A percentile compares a stretch with the other conserved stretches of the same genome.
These are phyloP conservation scores for Cladosporium austrohemisphaericum DNA, from an alignment of 2,329 filamentous ascomycete species.

Conservation along the genomic window DNA sequence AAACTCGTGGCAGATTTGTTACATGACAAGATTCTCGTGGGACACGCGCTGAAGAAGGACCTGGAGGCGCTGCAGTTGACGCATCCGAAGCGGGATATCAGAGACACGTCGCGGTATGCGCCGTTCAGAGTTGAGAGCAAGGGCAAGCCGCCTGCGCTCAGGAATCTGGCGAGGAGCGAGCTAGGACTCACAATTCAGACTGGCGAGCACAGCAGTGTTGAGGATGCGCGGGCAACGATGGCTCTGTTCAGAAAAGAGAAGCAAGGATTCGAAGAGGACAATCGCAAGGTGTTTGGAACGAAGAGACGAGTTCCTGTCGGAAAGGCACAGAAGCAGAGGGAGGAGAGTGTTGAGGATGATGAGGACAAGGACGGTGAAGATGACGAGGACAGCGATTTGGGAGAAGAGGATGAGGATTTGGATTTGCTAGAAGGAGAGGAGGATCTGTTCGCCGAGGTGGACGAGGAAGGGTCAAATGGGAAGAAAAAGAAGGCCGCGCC, in stretches of 20 bases:
- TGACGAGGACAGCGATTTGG: constrained; percentile 21
- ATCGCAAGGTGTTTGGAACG: constrained; percentile 60
- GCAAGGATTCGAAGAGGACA: constrained; percentile 77
- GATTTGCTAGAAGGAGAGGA: constrained; percentile 29
- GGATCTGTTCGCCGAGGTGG: constrained; percentile 22
- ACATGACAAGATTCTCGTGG: constrained; percentile 68
- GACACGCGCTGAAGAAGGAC: constrained; percentile 79
- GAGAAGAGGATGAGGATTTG: constrained; percentile 23
- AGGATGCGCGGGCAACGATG: constrained; percentile 88
- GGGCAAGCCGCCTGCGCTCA: constrained; percentile 67
- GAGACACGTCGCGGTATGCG: constrained; percentile 77
- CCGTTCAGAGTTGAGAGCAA: constrained; percentile 67
- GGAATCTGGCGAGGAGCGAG: constrained; percentile 54
- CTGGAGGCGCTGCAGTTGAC: constrained; percentile 69
- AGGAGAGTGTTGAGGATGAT: constrained; percentile 19
- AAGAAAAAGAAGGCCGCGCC: constrained; percentile 30
- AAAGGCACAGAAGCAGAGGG: constrained; percentile 19
- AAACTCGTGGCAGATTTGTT: constrained; percentile 65
- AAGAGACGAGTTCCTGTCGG: constrained; percentile 15
- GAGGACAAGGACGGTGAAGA: constrained; percentile 26
- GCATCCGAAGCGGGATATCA: constrained; percentile 72
- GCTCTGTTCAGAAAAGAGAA: constrained; percentile 80
- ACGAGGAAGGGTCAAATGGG: constrained; percentile 18
- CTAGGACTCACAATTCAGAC: constrained; percentile 58
- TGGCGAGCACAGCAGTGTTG: constrained; percentile 59